Base-by-base conservation (phyloP, 352 stramenopile genomes). In the Halophytophthora batemanensis region DNA sequence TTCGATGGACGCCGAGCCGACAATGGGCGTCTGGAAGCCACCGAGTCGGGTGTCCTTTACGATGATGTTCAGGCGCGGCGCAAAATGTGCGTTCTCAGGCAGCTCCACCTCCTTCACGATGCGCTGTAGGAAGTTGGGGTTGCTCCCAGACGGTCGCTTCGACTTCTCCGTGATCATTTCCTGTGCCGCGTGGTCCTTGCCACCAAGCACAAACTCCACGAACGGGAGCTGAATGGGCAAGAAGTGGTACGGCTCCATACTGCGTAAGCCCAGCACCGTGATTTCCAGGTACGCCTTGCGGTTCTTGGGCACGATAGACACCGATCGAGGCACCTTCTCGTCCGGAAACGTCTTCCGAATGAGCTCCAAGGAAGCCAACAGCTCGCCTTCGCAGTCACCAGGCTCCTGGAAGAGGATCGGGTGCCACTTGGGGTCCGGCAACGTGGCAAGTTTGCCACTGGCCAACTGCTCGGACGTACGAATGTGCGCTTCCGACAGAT, bases 61-160 rank as follows among this genome's bases (percentile, higher is more conserved):
- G 38, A 92, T 90, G 38, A 96, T 89, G 45, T 96, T 95, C 18
- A 97, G 56, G 2, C 86, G 85, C 22, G 90, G 87, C 0, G 90
- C 73, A 53, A 96, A 97, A 29, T 94, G 72, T 3, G 86, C 74
- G 47, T 97, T 89, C 18, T 89, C 80, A 0, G 90, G 90, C n/a
- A 97, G 47, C 18, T 90, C 66, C 0, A 97, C 69, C 46, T 85
- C 70, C 45, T 96, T 93, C 29, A 96, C 71, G 40, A 97, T 95
- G 31, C 83, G 85, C 51, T 96, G 79, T 14, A 96, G 55, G 53
- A 92, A 97, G 57, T 97, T 97, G 8, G 90, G 87, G 45, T 97
- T 91, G 18, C 55, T 76, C 19, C 77, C 82, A 0, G 74, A 81
- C 23, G 87, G 87, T 22, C 81, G 72, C 50, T 93, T 93, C 2